Evolutionary conservation across 2,329 filamentous ascomycete genomes (phyloP).

Genomic region (Eurotiales sp.): DNA sequence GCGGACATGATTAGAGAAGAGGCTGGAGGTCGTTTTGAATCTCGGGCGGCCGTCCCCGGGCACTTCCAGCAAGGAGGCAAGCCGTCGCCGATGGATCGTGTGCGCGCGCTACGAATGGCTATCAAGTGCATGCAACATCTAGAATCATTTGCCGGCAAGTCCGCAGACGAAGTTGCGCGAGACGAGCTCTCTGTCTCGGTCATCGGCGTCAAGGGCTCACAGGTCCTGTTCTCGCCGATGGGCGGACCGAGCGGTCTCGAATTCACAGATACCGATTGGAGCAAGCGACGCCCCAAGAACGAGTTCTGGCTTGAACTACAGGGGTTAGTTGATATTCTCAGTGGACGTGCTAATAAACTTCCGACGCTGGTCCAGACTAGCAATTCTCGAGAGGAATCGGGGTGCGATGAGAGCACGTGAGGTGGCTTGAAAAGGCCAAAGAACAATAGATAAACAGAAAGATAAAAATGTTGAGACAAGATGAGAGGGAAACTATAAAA

Average conservation of each 20-base stretch:
- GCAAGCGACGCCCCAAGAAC: conserved; percentile 74
- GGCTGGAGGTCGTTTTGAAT: conserved; percentile 86
- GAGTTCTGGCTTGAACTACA: conserved; percentile 84
- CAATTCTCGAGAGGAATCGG: neutral
- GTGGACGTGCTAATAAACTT: conserved; percentile 57
- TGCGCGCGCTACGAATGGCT: conserved; percentile 83
- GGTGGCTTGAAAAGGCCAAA: neutral
- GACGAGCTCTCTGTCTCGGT: conserved; percentile 73
- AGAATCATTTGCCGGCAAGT: conserved; percentile 68
- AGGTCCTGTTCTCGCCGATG: conserved; percentile 83
- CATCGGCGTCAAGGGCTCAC: conserved; percentile 88
- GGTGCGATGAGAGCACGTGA: neutral
- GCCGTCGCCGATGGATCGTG: conserved; percentile 93
- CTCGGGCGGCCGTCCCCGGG: conserved; percentile 83
- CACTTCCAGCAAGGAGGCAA: conserved; percentile 93
- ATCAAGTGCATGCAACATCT: conserved; percentile 94
- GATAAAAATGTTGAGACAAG: too few relatives aligned
- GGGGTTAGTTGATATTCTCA: conserved; percentile 77
- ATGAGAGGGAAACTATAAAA: too few relatives aligned
- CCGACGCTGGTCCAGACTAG: neutral
- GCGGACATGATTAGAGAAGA: conserved; percentile 95
- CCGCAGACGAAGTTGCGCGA: conserved; percentile 63
- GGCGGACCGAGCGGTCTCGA: conserved; percentile 63
- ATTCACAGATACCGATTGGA: conserved; percentile 86
- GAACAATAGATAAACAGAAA: too few relatives aligned